phyloP scores from a whole-genome alignment of 1,284 basidiomycete genomes.

The Microbotryomycetes sp. region DNA sequence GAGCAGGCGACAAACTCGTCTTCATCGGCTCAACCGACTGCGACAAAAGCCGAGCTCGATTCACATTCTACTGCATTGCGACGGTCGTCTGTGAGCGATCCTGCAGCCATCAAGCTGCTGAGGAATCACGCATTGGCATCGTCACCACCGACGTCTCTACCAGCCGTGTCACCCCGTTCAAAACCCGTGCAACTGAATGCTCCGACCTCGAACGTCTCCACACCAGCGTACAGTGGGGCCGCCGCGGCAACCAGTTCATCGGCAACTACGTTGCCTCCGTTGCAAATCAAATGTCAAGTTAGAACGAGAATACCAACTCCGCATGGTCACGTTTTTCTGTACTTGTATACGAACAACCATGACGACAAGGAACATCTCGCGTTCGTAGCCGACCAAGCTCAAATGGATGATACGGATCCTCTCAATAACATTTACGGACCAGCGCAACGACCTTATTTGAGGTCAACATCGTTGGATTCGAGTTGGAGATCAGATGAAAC shows the following conservation, averaged over 20 bases:
- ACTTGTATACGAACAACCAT: conserved; percentile 85
- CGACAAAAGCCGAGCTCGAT: too few species aligned
- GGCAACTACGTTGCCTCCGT: conserved; percentile 10
- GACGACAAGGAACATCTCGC: conserved; percentile 97
- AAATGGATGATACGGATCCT: conserved; percentile 48
- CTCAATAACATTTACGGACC: conserved; percentile 47
- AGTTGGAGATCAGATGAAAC: conserved; percentile 83
- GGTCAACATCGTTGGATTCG: conserved; percentile 65
- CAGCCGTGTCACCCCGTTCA: conserved; percentile 8
- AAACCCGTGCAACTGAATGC: not conserved
- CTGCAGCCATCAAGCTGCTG: conserved; percentile 16
- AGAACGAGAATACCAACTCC: conserved; percentile 95
- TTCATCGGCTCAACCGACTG: not conserved
- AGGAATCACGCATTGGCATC: conserved; percentile 22
- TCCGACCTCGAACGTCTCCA: not conserved
- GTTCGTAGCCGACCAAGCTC: conserved; percentile 85
- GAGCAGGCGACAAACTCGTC: not conserved
- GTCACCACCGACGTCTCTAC: conserved; percentile 9
- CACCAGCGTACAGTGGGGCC: not conserved
- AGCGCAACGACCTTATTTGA: conserved; percentile 35
- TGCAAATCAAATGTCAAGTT: conserved; percentile 79
- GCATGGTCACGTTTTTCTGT: conserved; percentile 87
- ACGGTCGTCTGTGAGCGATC: not conserved
- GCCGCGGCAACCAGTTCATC: not conserved
- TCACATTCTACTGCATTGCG: too few species aligned